Base-by-base conservation (phyloP, 2,329 filamentous ascomycete species). In the Rachicladosporium sp. region DNA sequence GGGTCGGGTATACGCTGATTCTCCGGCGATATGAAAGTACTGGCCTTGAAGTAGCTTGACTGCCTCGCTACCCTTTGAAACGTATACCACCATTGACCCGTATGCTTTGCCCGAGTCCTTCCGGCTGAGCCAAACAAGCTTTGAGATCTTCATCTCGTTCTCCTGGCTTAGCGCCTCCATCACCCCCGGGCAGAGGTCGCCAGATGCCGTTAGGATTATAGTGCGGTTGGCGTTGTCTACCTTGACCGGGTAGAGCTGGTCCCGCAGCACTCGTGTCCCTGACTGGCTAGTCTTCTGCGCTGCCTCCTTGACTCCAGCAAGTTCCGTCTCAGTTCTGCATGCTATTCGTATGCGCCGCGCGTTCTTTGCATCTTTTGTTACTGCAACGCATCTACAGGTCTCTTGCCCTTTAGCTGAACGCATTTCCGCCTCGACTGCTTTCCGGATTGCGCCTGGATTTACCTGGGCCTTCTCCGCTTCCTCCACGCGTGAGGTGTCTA, bases 81-180 rank as follows among this genome's bases (percentile, higher is more conserved):
- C 13, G 34, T 43, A 43, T 12, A 43, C 34, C 11, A 43, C 35
- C 34, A 43, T 43, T 6, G 38, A 43, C 11, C 42, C 35, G n/a
- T 41, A 43, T 5, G 38, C 38, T 27, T 43, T 43, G 4, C 13
- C 33, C 13, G 12, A 10, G 30, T 43, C 35, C 31, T 43, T 43
- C 42, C 31, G n/a, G 34, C 42, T 43, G 30, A 41, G 30, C 38
- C 35, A 43, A 11, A 31, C 27, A 8, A 43, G 19, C 11, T 38
- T 38, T 3, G 41, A 34, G 12, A 41, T 41, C 31, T 31, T 41
- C 8, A 41, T 35, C 31, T 41, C 38, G 13, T 43, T 43, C 34
- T 43, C 38, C 27, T 43, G 33, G 23, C 41, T 38, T 8, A 37
- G 30, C 38, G 41, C 41, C 38, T 43, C 38, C 12, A 31, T 12